Evolutionary conservation across 1,284 basidiomycete genomes (phyloP).

Genomic region (Cryptococcus maquisensis): DNA sequence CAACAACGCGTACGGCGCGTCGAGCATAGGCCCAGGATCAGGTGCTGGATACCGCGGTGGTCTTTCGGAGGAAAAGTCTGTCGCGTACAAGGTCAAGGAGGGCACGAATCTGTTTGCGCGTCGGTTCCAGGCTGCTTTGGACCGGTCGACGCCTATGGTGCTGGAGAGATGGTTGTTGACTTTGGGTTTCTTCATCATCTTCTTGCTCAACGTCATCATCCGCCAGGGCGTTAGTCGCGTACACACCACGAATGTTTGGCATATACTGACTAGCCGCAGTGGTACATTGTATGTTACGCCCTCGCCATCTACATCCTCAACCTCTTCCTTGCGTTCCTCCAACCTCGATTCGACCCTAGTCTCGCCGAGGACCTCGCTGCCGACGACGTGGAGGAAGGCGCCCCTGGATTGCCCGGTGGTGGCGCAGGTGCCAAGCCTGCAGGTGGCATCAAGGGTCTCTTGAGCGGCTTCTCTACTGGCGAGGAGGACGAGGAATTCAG

Average conservation of each 20-base stretch:
- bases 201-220: constrained; percentile 81
- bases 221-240: constrained; percentile 73
- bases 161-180: constrained; percentile 86
- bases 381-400: constrained; percentile 93
- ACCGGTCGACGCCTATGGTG: constrained; percentile 85
- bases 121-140: constrained; percentile 71
- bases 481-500: constrained; percentile 76
- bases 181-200: constrained; percentile 66
- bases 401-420: constrained; percentile 50
- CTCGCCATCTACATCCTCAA: constrained; percentile 90
- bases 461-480: constrained; percentile 38
- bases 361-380: constrained; percentile 87
- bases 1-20: constrained; percentile 24
- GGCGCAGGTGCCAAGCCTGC: constrained; percentile 12
- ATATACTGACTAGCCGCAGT: constrained; percentile 52
- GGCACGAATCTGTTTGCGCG: constrained; percentile 45
- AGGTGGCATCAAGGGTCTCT: constrained; percentile 41
- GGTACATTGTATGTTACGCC: constrained; percentile 77
- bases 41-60: constrained; percentile 34
- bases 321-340: constrained; percentile 53
- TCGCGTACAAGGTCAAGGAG: constrained; percentile 45
- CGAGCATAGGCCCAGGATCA: too few relatives aligned
- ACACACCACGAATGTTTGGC: neutral
- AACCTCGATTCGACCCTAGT: constrained; percentile 80
- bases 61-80: constrained; percentile 47